Percentiles rank a stretch among this genome's conserved stretches.
phyloP scores from a whole-genome alignment of 75 land plant genomes.

The Selaginella moellendorffii region DNA sequence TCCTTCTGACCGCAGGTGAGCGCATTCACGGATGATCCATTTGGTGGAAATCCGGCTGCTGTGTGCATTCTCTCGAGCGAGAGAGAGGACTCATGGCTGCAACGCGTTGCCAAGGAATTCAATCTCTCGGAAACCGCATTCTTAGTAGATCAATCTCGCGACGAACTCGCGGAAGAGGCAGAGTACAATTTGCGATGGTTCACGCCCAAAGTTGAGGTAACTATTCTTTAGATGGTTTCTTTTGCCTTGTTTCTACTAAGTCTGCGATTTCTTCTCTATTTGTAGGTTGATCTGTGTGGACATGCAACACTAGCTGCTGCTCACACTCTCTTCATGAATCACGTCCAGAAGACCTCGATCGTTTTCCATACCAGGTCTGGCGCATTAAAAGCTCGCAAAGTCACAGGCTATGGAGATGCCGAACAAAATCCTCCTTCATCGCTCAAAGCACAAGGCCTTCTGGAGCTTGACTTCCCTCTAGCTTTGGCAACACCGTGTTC shows the following conservation, averaged over 20 bases:
- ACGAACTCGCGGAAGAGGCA: constrained; percentile 10
- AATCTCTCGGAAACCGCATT: constrained; percentile 56
- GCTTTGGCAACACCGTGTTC: constrained; percentile 20
- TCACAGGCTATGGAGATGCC: constrained; percentile 13
- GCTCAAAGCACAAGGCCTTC: too few relatives aligned
- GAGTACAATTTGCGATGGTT: constrained; percentile 65
- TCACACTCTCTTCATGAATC: constrained; percentile 27
- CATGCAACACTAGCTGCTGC: constrained; percentile 42
- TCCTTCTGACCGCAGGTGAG: too few relatives aligned
- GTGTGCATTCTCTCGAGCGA: constrained; percentile 46
- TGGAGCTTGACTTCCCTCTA: constrained; percentile 54
- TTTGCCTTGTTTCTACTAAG: too few relatives aligned
- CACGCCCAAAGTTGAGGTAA: constrained; percentile 65
- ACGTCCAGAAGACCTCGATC: constrained; percentile 20
- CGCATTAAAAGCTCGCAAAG: constrained; percentile 33
- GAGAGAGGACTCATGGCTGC: constrained; percentile 43
- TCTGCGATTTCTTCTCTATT: too few relatives aligned
- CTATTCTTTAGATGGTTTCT: too few relatives aligned
- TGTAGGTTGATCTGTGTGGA: constrained; percentile 43
- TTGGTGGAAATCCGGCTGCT: constrained; percentile 75
- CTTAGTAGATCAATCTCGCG: too few relatives aligned
- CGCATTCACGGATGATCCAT: constrained; percentile 57
- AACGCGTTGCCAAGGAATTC: constrained; percentile 55
- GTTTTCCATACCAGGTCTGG: constrained; percentile 48
- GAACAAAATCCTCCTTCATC: too few relatives aligned